phyloP scores from a whole-genome alignment of 78 protist genomes.

The Dictyostelium purpureum region DNA sequence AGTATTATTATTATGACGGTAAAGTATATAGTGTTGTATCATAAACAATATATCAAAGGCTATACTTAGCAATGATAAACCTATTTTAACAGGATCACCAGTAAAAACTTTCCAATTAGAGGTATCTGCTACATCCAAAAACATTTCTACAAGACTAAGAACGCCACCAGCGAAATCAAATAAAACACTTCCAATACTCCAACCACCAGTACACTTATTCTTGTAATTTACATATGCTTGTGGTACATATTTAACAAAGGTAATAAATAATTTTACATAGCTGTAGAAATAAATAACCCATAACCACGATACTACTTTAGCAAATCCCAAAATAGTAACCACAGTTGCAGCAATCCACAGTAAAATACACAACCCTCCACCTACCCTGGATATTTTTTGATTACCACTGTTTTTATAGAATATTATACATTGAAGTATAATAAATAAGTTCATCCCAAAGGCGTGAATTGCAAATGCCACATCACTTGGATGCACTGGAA shows the following conservation, averaged over 20 bases:
- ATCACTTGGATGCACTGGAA: constrained; percentile 90
- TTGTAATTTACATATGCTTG: constrained; percentile 86
- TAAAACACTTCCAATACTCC: constrained; percentile 90
- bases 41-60: constrained; percentile 92
- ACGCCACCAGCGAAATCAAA: constrained; percentile 94
- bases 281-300: constrained; percentile 59
- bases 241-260: constrained; percentile 90
- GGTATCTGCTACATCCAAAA: constrained; percentile 67
- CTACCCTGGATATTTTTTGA: constrained; percentile 37
- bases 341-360: constrained; percentile 34
- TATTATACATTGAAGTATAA: constrained; percentile 81
- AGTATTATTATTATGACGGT: too few species aligned
- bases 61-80: constrained; percentile 85
- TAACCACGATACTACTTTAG: constrained; percentile 35
- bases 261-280: constrained; percentile 85
- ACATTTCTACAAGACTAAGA: constrained; percentile 87
- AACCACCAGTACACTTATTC: constrained; percentile 90
- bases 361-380: neutral
- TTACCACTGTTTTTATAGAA: constrained; percentile 80
- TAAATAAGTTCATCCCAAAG: constrained; percentile 66
- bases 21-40: constrained; percentile 92
- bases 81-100: constrained; percentile 93
- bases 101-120: constrained; percentile 76
- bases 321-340: neutral
- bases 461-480: constrained; percentile 94